A percentile compares a stretch with the other conserved stretches of the same genome.
Evolutionary conservation across 768 basidiomycete species (phyloP).

Genomic region (Agrocybe pediades): DNA sequence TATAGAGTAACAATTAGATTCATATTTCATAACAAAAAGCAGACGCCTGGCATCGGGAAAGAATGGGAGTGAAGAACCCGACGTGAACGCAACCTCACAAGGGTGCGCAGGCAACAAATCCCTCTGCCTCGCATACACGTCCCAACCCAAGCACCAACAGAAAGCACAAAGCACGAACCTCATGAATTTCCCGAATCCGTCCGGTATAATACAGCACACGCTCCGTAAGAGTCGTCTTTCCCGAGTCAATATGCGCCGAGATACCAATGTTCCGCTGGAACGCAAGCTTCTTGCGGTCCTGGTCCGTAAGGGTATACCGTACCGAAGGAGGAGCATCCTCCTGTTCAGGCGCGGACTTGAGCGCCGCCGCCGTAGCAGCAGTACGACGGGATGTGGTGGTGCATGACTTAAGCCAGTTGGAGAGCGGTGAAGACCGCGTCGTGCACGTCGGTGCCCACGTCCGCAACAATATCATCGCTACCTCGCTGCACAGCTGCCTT

Average conservation of each 20-base stretch:
- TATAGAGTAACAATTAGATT: conserved; percentile 27
- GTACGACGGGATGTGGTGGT: conserved; percentile 29
- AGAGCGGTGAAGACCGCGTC: conserved; percentile 17
- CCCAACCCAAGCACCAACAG: conserved; percentile 17
- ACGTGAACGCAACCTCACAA: conserved; percentile 14
- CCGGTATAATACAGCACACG: conserved; percentile 96
- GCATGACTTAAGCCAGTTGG: conserved; percentile 15
- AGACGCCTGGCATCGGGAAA: conserved; percentile 22
- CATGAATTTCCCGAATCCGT: conserved; percentile 93
- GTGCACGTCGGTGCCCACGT: conserved; percentile 26
- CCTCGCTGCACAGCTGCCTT: conserved; percentile 3
- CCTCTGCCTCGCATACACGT: neutral
- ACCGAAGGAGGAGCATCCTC: conserved; percentile 28
- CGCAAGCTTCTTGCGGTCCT: conserved; percentile 64
- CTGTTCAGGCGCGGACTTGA: conserved; percentile 32
- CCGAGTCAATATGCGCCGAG: conserved; percentile 93
- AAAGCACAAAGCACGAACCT: conserved; percentile 57
- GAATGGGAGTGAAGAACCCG: conserved; percentile 15
- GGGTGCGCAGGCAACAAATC: conserved; percentile 8
- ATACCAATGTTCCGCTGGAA: conserved; percentile 96
- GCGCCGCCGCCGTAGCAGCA: conserved; percentile 47
- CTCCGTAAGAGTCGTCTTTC: conserved; percentile 97
- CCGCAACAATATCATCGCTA: conserved; percentile 25
- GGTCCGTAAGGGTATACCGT: conserved; percentile 54
- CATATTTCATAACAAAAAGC: conserved; percentile 3